Base-by-base conservation (phyloP, 345 rosid genomes). In the Hibiscus trionum region DNA sequence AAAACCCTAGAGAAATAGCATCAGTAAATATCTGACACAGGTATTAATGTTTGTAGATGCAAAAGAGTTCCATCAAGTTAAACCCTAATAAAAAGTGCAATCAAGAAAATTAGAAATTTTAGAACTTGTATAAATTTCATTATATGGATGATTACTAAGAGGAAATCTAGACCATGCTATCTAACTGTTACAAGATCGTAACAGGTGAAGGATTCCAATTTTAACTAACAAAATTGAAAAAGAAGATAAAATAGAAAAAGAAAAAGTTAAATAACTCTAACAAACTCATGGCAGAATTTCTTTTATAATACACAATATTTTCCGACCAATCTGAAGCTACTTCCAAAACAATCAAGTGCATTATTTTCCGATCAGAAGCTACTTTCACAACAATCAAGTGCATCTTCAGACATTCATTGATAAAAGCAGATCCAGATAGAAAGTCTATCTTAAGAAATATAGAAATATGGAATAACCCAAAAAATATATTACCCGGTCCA, bases 401-500 rank as follows among this genome's bases (percentile, higher is more conserved):
- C 53, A 42, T 7, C 53, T 39, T 65, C 53, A 66, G 11, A 24
- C 17, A 11, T 24, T 12, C 55, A 66, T 65, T 24, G 56, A 33
- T 24, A 66, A 44, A 65, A 42, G 53, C 55, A 66, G 55, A 66
- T 66, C 14, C 70, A 1, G 17, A 17, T 44, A 46, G 31, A 16
- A 65, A 11, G 14, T 65, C 55, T 7, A 37, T 24, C 4, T 29
- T 69, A 17, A 3, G 19, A 35, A 35, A 58, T 31, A 9, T 11
- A 0, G n/a, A 56, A 35, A 17, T n/a, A 10, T 9, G 10, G 46
- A 53, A 50, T 55, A 26, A 56, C 24, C 35, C 4, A 46, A 74
- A 66, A 14, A 57, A 57, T 42, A 70, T 49, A 49, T 82, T 84
- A 89, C 97, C 88, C 83, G 83, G 80, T 87, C 98, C 69, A 95